Base-by-base conservation (phyloP, 495 filamentous ascomycete species). In the Corynascus novoguineensis region DNA sequence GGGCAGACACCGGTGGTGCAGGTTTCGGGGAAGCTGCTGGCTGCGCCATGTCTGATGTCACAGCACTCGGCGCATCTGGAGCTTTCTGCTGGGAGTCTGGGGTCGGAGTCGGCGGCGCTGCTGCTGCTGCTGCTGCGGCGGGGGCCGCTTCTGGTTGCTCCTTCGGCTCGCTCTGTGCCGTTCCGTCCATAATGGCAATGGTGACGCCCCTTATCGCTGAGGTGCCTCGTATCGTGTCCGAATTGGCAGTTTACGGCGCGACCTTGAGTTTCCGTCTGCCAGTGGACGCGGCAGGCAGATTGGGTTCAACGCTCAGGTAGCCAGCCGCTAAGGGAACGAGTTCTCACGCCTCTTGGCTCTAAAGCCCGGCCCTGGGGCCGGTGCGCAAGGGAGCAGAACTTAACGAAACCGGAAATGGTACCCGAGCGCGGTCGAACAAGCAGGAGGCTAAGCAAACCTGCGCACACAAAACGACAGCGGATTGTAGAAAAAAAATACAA, bases 31-130 rank as follows among this genome's bases (percentile, higher is more conserved):
- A 41, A 25, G 59, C 47, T 57, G 50, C 37, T 17, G 55, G 45
- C 35, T 49, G 42, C 31, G 37, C 41, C 31, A 50, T 31, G 15
- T 57, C 55, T 10, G 58, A 51, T 24, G 35, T 45, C 52, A 51
- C 55, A 14, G 53, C 47, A 37, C 46, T 58, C 21, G 63, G 46
- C 32, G 28, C 62, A 47, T 50, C 50, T 14, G 38, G 10, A 12
- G 5, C 24, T 58, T 17, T 46, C 32, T 41, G 56, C 46, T 34
- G 34, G 11, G 40, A n/a, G n/a, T n/a, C n/a, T n/a, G n/a, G 15
- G 6, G 2, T 35, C 19, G 46, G 21, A 32, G 24, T 12, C 35
- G 32, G 59, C 15, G 34, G 40, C 31, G 31, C n/a, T 50, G 57
- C 8, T 42, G 37, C n/a, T n/a, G n/a, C n/a, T n/a, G n/a, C n/a